Conservation (phyloP, 768 basidiomycete species). For the Mycena kentingensis region DNA sequence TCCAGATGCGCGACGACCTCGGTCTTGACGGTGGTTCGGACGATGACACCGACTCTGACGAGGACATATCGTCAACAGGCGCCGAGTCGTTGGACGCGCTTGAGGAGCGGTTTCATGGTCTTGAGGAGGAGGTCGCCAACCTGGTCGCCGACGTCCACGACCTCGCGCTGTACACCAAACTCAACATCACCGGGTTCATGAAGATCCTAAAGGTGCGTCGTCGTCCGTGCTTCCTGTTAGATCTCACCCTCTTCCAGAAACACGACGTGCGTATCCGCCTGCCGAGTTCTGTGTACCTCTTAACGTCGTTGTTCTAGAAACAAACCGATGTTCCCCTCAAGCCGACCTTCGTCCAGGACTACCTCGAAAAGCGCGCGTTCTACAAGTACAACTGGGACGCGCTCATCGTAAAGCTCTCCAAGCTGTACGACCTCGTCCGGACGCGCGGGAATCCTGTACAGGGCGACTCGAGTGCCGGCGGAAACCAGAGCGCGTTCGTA, state of each 20-base stretch:
- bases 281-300: neutral
- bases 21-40: constrained; percentile 72
- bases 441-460: constrained; percentile 93
- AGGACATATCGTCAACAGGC: constrained; percentile 46
- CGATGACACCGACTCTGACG: constrained; percentile 52
- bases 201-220: constrained; percentile 87
- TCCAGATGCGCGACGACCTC: constrained; percentile 51
- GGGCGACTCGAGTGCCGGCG: constrained; percentile 93
- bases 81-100: constrained; percentile 69
- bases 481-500: constrained; percentile 96
- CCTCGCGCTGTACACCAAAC: constrained; percentile 88
- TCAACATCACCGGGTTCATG: constrained; percentile 98
- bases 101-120: constrained; percentile 80
- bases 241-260: constrained; percentile 55
- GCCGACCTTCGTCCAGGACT: constrained; percentile 85
- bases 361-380: constrained; percentile 92
- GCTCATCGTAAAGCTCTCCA: constrained; percentile 93
- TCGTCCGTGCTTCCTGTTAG: constrained; percentile 1
- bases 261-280: constrained; percentile 68
- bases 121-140: constrained; percentile 94
- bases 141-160: constrained; percentile 94
- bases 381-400: constrained; percentile 97
- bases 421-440: constrained; percentile 91
- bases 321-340: constrained; percentile 84
- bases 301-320: constrained; percentile 60